Percentiles rank a stretch among this genome's conserved stretches.
Conservation (phyloP, 306 rosid species). For the Hylodesmum podocarpum region DNA sequence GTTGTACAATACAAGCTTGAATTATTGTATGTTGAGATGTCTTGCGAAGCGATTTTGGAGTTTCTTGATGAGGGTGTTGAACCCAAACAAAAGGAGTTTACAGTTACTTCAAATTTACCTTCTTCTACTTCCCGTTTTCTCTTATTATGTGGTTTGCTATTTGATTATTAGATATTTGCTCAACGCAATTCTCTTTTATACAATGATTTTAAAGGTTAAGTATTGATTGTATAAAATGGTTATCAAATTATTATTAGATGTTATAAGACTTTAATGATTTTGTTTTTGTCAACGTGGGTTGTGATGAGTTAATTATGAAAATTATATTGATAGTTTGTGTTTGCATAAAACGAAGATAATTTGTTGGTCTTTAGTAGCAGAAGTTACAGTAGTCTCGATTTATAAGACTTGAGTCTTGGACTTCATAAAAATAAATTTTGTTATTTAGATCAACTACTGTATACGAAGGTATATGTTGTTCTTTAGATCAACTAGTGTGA, state of each 20-base stretch:
- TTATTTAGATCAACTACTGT: neutral
- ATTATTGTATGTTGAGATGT: constrained; percentile 36
- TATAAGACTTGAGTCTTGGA: neutral
- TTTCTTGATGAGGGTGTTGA: constrained; percentile 10
- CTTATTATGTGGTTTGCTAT: neutral
- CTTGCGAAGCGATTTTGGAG: constrained; percentile 17
- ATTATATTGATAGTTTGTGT: too few species aligned
- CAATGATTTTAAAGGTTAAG: too few species aligned
- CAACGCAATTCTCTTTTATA: neutral
- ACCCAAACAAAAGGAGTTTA: constrained; percentile 5
- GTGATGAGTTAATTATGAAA: too few species aligned
- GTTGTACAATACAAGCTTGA: constrained; percentile 41
- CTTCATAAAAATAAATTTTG: neutral
- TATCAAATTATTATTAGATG: too few species aligned
- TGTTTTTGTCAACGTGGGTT: too few species aligned
- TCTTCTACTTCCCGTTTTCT: neutral
- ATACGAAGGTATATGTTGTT: too few species aligned
- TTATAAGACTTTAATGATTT: too few species aligned
- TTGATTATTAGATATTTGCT: neutral
- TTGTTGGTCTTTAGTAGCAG: neutral
- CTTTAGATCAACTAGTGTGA: too few species aligned
- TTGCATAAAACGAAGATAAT: neutral
- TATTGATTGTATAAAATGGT: too few species aligned
- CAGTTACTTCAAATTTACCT: neutral
- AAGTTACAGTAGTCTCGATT: neutral